A percentile compares a stretch with the other conserved stretches of the same genome.
Evolutionary conservation across 2,329 filamentous ascomycete species (phyloP).

Genomic region (Cladosporium austrohemisphaericum): DNA sequence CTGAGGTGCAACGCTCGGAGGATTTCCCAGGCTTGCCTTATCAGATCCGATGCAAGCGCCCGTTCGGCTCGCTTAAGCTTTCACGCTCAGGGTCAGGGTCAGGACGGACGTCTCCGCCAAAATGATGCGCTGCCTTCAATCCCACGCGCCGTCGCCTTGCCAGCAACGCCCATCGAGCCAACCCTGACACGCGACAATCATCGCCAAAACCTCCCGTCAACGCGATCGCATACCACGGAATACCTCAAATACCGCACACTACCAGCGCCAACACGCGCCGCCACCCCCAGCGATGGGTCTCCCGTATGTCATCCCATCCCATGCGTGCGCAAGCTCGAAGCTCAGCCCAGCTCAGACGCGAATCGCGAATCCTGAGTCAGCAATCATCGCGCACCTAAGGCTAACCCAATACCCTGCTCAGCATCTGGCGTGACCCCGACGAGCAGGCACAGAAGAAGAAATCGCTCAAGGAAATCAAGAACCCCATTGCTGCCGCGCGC

Average conservation of each 20-base stretch:
- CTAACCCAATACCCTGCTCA: slow-evolving; percentile 22
- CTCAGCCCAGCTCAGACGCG: no score
- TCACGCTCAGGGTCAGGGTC: background rate
- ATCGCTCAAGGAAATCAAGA: slow-evolving; percentile 45
- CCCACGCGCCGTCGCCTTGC: background rate
- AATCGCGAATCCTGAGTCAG: slow-evolving; percentile 10
- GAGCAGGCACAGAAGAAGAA: slow-evolving; percentile 40
- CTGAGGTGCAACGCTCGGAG: no score
- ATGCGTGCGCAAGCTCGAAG: slow-evolving; percentile 4
- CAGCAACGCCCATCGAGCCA: background rate
- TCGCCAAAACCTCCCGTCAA: slow-evolving; percentile 18
- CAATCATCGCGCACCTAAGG: background rate
- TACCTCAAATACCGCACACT: background rate
- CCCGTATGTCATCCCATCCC: slow-evolving; percentile 38
- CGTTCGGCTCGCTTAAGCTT: no score
- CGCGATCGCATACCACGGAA: slow-evolving; percentile 20
- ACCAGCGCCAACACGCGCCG: background rate
- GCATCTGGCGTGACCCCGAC: slow-evolving; percentile 55
- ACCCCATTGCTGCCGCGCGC: slow-evolving; percentile 51
- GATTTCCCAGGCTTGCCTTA: no score
- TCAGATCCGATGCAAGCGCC: no score
- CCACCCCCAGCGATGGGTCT: slow-evolving; percentile 43
- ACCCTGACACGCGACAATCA: slow-evolving; percentile 11
- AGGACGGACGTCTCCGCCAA: background rate
- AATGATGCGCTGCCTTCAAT: background rate